phyloP scores from a whole-genome alignment of 176 grass and related monocot genomes.

The Phoenix roebelenii region DNA sequence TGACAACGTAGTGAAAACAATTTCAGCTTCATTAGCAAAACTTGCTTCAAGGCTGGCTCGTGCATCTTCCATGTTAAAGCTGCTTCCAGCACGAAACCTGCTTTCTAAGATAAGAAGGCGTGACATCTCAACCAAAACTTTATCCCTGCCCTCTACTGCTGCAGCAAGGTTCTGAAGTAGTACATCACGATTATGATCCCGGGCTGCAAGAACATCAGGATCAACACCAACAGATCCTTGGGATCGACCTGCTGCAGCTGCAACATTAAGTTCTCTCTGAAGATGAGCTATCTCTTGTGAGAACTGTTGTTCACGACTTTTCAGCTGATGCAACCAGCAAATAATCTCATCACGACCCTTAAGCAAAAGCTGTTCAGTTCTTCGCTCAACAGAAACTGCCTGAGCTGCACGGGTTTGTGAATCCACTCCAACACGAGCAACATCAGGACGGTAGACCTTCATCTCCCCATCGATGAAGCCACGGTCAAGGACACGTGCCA shows the following conservation, averaged over 20 bases:
- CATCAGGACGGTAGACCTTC: constrained; percentile 98
- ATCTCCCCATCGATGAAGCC: constrained; percentile 99
- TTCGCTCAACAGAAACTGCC: constrained; percentile 94
- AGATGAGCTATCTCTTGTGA: constrained; percentile 58
- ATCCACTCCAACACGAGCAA: constrained; percentile 97
- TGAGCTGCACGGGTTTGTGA: constrained; percentile 92
- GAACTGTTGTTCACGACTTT: constrained; percentile 66
- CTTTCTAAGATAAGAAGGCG: constrained; percentile 76
- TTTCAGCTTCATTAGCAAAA: constrained; percentile 98
- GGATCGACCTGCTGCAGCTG: constrained; percentile 68
- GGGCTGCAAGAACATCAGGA: constrained; percentile 78
- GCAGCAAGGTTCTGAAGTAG: constrained; percentile 85
- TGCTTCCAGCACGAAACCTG: constrained; percentile 66
- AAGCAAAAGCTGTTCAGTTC: constrained; percentile 86
- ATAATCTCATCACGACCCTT: constrained; percentile 85
- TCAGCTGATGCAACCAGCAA: constrained; percentile 84
- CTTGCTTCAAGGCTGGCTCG: constrained; percentile 91
- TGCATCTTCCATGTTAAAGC: constrained; percentile 93
- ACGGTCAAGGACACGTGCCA: constrained; percentile 94
- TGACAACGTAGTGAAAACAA: constrained; percentile 98
- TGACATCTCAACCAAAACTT: constrained; percentile 98
- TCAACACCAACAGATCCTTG: constrained; percentile 98
- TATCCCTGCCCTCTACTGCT: constrained; percentile 79
- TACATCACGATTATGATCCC: constrained; percentile 73
- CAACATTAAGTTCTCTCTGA: constrained; percentile 71